Conservation (phyloP, 768 basidiomycete genomes). For the Mycena albidolilacea region DNA sequence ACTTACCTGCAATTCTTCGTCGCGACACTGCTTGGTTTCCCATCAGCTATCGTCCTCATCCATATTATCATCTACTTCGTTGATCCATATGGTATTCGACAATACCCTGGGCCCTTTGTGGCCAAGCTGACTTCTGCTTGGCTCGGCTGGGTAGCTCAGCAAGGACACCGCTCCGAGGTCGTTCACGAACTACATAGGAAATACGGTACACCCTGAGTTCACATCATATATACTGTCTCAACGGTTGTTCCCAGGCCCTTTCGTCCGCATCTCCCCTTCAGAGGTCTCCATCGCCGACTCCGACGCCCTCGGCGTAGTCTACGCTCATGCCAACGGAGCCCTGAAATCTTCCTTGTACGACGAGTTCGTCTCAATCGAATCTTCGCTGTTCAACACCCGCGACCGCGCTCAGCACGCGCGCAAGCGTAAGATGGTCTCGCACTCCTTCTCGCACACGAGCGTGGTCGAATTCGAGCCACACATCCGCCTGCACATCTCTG, state of each 20-base stretch:
- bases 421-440: conserved; percentile 92
- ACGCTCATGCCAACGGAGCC: conserved; percentile 87
- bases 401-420: conserved; percentile 85
- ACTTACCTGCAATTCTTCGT: not conserved
- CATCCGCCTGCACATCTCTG: conserved; percentile 70
- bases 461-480: conserved; percentile 91
- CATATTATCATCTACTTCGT: conserved; percentile 67
- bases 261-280: conserved; percentile 82
- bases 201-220: conserved; percentile 72
- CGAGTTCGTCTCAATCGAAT: conserved; percentile 81
- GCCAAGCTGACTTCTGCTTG: conserved; percentile 83
- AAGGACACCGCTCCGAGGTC: conserved; percentile 82
- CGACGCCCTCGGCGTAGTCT: conserved; percentile 80
- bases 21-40: conserved; percentile 54
- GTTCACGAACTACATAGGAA: conserved; percentile 82
- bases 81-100: conserved; percentile 72
- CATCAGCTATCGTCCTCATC: conserved; percentile 47
- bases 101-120: conserved; percentile 76
- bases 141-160: conserved; percentile 74
- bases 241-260: conserved; percentile 59
- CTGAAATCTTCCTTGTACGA: conserved; percentile 87
- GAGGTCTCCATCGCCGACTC: conserved; percentile 86
- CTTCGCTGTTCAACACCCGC: conserved; percentile 87
- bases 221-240: not conserved
- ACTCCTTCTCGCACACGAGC: conserved; percentile 88